Base-by-base conservation (phyloP, 73 alveolate genomes). In the Uronychia setigera region DNA sequence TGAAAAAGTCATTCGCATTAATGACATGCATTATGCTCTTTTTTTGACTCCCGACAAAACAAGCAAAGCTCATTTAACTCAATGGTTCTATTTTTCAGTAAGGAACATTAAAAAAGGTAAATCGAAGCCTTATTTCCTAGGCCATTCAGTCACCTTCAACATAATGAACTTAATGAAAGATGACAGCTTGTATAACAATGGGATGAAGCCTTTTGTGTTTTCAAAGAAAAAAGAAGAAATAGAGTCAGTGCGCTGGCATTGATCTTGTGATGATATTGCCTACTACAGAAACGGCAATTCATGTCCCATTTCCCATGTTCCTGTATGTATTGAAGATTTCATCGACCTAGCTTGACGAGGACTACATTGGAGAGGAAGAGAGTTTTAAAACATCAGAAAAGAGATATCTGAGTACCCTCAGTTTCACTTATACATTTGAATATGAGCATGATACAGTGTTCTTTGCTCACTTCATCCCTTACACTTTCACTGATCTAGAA, bases 381-480 rank as follows among this genome's bases (percentile, higher is more conserved):
- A 46, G 5, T 5, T 46, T 11, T 46, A 46, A 46, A 19, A 11
- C 67, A 46, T 11, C 67, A 5, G 19, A 5, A 5, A 46, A 46
- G 67, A 5, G 67, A 5, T 19, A 46, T 19, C 67, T 46, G n/a
- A 46, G 67, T 79, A 85, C 96, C 30, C 91, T 95, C 60, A 89
- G 94, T 28, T 95, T 95, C 87, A 74, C 92, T 78, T 93, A 93
- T 83, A 94, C 97, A 29, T 95, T 91, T 31, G 90, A 91, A 85
- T 92, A 76, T 80, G 98, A 93, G 84, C 82, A 95, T 59, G 99
- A 95, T 80, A 95, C 83, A 60, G 96, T 93, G 58, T 95, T 87
- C 90, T 95, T 95, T 77, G 93, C 96, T 29, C 96, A 95, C 83
- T 93, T 93, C 79, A 87, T 90, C 80, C 99, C 99, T 1, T 95